Percentiles rank a stretch among this genome's conserved stretches.
These are phyloP conservation scores for Aspergillus floridensis DNA, from an alignment of 2,329 filamentous ascomycete species.

Conservation along the genomic window DNA sequence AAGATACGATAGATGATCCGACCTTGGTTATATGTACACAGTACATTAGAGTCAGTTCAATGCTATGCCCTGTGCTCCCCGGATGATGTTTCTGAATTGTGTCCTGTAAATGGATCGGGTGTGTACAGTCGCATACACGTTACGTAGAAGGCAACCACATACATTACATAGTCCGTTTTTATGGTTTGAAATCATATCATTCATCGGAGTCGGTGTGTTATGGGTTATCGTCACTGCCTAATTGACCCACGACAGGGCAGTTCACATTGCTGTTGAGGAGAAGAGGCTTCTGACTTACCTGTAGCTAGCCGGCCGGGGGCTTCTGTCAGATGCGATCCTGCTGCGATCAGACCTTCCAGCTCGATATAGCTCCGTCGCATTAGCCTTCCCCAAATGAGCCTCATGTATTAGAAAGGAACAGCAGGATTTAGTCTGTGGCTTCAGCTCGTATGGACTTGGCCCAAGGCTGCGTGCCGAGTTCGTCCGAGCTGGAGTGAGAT, in stretches of 20 bases:
- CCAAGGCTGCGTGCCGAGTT: not conserved
- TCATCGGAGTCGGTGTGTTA: not conserved
- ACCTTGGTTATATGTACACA: not conserved
- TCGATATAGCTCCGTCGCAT: not conserved
- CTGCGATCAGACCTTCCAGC: constrained; percentile 5
- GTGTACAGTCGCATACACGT: not conserved
- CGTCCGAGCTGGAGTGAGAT: not conserved
- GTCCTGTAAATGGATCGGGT: not conserved
- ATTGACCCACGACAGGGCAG: too few relatives aligned
- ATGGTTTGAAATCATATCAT: not conserved
- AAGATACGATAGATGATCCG: not conserved
- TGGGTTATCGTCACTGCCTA: not conserved
- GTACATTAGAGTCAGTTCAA: too few relatives aligned
- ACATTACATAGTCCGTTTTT: too few relatives aligned
- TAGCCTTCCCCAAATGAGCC: not conserved
- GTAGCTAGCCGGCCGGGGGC: constrained; percentile 3
- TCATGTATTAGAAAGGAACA: not conserved
- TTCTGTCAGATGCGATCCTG: constrained; percentile 5
- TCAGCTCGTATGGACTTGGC: not conserved
- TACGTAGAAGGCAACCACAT: not conserved
- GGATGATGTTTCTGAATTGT: too few relatives aligned
- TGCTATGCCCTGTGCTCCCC: too few relatives aligned
- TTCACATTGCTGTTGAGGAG: too few relatives aligned
- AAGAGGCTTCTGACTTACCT: not conserved
- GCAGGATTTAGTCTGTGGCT: not conserved